phyloP scores from a whole-genome alignment of 2,329 filamentous ascomycete genomes.

The Botrytis fabae region DNA sequence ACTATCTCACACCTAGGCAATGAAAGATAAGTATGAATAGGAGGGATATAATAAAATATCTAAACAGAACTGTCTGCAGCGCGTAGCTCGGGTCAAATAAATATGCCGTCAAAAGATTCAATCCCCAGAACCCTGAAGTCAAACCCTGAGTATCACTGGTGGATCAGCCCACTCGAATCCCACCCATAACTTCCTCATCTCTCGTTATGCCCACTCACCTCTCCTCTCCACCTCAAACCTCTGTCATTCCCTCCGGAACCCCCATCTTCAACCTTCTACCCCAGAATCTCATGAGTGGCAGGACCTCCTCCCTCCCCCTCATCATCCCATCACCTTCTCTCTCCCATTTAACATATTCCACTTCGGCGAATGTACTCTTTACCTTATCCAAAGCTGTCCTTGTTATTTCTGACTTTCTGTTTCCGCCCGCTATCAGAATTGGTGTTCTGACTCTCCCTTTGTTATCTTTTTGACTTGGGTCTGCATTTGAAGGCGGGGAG shows the following conservation, averaged over 20 bases:
- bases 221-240: conserved; percentile 41
- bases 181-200: not conserved
- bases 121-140: not conserved
- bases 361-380: conserved; percentile 64
- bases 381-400: conserved; percentile 63
- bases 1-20: not conserved
- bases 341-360: conserved; percentile 68
- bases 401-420: conserved; percentile 55
- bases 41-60: not conserved
- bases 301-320: conserved; percentile 77
- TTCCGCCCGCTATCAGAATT: conserved; percentile 61
- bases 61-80: not conserved
- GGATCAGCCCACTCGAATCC: not conserved
- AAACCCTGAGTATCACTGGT: not conserved
- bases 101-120: not conserved
- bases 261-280: conserved; percentile 61
- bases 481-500: not conserved
- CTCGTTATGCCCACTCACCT: not conserved
- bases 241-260: conserved; percentile 53
- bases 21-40: not conserved
- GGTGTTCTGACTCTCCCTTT: conserved; percentile 61
- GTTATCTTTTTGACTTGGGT: conserved; percentile 24
- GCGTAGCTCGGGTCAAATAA: not conserved
- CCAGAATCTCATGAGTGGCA: conserved; percentile 86
- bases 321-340: conserved; percentile 79